Percentiles rank a stretch among this genome's conserved stretches.
Evolutionary conservation across 148 eudicot genomes (phyloP).

Genomic region (Amaranthus palmeri): DNA sequence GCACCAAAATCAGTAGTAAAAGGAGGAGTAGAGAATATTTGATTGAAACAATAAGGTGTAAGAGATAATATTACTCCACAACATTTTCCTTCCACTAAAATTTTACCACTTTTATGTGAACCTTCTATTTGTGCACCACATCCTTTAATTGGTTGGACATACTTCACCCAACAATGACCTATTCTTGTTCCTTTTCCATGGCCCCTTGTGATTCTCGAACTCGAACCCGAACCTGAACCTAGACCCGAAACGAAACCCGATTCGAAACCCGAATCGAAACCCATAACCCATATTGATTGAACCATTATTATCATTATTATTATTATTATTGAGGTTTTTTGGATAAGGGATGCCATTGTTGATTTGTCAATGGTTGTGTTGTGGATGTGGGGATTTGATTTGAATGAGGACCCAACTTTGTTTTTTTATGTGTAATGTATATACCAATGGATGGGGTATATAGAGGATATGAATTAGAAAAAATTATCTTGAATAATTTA

Average conservation of each 20-base stretch:
- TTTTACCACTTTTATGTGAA: neutral
- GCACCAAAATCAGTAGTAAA: neutral
- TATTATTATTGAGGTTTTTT: neutral
- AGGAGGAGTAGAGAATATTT: constrained; percentile 7
- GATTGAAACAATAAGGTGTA: neutral
- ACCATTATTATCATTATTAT: neutral
- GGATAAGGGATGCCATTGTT: neutral
- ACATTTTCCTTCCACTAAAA: neutral
- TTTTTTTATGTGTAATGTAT: no score
- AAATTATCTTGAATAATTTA: no score
- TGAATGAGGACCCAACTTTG: no score
- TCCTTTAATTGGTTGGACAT: neutral
- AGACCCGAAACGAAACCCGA: no score
- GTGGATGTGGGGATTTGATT: no score
- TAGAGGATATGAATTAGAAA: no score
- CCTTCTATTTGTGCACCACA: neutral
- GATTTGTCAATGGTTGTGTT: no score
- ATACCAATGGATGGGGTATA: no score
- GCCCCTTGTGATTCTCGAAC: neutral
- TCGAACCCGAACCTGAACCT: no score
- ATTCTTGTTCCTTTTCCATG: neutral
- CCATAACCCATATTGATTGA: neutral
- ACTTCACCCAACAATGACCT: neutral
- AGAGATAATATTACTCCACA: neutral
- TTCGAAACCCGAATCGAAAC: no score